Evolutionary conservation across 2,329 filamentous ascomycete genomes (phyloP), one percentile per base, ranked within the genome.

Genomic region (Trichoderma citrinoviride): DNA sequence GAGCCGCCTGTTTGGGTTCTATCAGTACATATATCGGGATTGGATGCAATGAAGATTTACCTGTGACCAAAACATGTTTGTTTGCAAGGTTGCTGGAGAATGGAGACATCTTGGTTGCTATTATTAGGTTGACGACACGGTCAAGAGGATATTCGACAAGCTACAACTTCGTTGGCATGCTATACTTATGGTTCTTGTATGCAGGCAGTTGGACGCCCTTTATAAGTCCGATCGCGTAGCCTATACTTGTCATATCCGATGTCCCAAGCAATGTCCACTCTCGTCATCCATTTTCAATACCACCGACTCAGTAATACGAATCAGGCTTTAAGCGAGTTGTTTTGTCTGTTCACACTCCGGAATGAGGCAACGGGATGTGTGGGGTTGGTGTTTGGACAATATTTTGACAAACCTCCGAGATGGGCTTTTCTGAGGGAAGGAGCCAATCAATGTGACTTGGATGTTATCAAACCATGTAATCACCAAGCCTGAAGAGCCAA

Each of bases 1-100:
- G 65, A 67, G 0, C 72, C 72, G 7, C 71, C 70, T 71, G 19
- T 6, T 10, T 2, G n/a, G 14, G 23, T 10, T 52, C 12, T 37
- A 3, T 60, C 40, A 52, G 12, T 54, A 17, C 5, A 41, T 2
- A 17, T 19, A 17, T 4, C 6, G 2, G n/a, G n/a, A n/a, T n/a
- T n/a, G n/a, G 1, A 3, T 40, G 3, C 2, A 12, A 12, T 12
- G 25, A 6, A 17, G 12, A 17, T 43, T 52, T 61, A 61, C 57
- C 57, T 50, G 57, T 61, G 8, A 61, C 17, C 4, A 61, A 12
- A 5, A 61, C 46, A 12, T 61, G 57, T 14, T 61, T 61, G 17
- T 50, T 50, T 17, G 57, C 37, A 15, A 61, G 19, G 10, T 52
- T 29, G 57, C 46, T 61, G 2, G 57, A 41, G 46, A 61, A 61